Base-by-base conservation (phyloP, 345 rosid genomes). In the Streptanthus diversifolius region DNA sequence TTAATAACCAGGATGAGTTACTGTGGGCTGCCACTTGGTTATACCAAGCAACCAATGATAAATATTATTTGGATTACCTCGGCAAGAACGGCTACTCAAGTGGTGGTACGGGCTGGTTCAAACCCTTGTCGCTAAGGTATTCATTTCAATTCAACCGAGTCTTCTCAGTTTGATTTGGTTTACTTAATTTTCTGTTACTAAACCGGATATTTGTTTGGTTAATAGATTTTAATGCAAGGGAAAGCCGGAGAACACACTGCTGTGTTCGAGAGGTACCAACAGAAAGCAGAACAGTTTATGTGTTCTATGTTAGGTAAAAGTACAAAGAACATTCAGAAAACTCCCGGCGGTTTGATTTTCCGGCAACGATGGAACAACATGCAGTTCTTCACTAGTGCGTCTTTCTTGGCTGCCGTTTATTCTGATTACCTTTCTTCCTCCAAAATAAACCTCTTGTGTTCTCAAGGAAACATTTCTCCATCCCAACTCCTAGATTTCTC, bases 51-150 rank as follows among this genome's bases (percentile, higher is more conserved):
- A 86, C 91, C 21, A 76, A 85, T 83, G 85, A 83, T 33, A 79
- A 83, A 22, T 82, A 85, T 66, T 93, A 86, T 79, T 53, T 91
- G 79, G 78, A 84, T 82, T 93, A 93, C 83, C 88, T 93, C 32
- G 97, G 83, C n/a, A 82, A 77, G 30, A 93, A 93, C 39, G 97
- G 87, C 11, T 92, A 89, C 51, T 72, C 90, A 0, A 71, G 91
- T 85, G 98, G 98, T 6, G 98, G 95, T 72, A 93, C 96, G 11
- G 82, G 87, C 37, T 93, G 98, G 98, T 93, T 36, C 97, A 93
- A 67, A 83, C 96, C 8, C 97, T 89, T 25, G 97, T 86, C 3
- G 86, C 98, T 72, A 93, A 89, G 98, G 98, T 90, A 8, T 7
- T 52, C 25, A 68, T 1, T 49, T 58, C 13, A 33, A 27, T 57